Evolutionary conservation across 202 grass and related monocot species (phyloP), one percentile per base, ranked within the genome.

Genomic region (Musa balbisiana): DNA sequence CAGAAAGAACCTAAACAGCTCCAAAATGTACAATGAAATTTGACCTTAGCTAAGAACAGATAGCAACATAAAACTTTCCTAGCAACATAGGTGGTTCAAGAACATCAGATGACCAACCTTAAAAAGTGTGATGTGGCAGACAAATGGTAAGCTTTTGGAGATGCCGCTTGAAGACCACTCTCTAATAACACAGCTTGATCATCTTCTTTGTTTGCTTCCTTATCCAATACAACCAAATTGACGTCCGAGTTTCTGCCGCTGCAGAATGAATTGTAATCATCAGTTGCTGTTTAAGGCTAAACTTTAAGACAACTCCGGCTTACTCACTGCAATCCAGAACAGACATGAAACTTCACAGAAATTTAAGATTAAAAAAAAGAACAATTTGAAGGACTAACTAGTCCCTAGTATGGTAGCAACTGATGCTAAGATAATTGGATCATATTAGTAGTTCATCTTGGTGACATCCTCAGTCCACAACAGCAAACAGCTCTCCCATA

Each of bases 171-270:
- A 24, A 76, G 78, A 70, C 88, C 90, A 83, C 91, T 83, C 81
- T 94, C 89, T 54, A 98, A 79, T 66, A 98, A 74, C 71, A 80
- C 69, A 77, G 83, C 72, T 79, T 76, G 79, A 67, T 90, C 88
- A 78, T 91, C 95, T 84, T 60, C 91, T 74, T 83, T 88, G 17
- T 83, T 70, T 74, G 79, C 83, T 14, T 73, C 76, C 52, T 85
- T 82, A 78, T 90, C 91, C 95, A 94, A 70, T n/a, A 85, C 69
- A 75, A 80, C 85, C 81, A 98, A 88, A 81, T 94, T 88, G 63
- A 82, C 69, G 58, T 98, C 91, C 11, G 91, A 98, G 62, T 87
- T 80, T 84, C 91, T 92, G 83, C 89, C 87, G 76, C 88, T 85
- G 21, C 50, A 50, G 17, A 6, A 70, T 70, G 51, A 70, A 70